Evolutionary conservation across 257 asterid genomes (phyloP).

Genomic region (Plantago major): DNA sequence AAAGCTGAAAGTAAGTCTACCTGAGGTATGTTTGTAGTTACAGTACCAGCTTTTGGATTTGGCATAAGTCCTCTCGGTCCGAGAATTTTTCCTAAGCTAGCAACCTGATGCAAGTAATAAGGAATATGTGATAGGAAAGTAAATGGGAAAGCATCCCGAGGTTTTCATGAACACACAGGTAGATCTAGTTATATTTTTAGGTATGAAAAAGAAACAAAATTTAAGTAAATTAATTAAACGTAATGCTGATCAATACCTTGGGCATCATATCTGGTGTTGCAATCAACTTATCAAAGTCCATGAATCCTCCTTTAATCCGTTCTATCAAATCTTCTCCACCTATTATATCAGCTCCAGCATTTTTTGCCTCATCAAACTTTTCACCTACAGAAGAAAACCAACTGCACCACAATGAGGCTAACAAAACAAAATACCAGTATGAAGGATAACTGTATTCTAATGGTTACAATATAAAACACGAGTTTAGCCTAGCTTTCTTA

Average conservation of each 20-base stretch:
- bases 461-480: too few species aligned
- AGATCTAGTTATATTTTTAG: too few species aligned
- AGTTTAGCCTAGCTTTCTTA: neutral
- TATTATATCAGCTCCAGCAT: conserved; percentile 95
- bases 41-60: conserved; percentile 97
- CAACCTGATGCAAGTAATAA: conserved; percentile 56
- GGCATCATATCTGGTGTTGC: conserved; percentile 99
- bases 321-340: conserved; percentile 96
- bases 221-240: neutral
- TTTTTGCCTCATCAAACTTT: conserved; percentile 94
- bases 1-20: conserved; percentile 31
- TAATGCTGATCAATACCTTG: conserved; percentile 44
- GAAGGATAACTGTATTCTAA: too few species aligned
- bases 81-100: conserved; percentile 78
- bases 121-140: neutral
- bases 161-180: neutral
- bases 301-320: conserved; percentile 87
- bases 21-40: conserved; percentile 93
- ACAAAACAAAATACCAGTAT: neutral
- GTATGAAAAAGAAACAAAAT: neutral
- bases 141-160: neutral
- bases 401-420: conserved; percentile 25
- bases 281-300: conserved; percentile 92
- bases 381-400: conserved; percentile 56
- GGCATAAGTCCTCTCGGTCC: conserved; percentile 99